These are phyloP conservation scores for Phialemoniopsis sp. DNA, from an alignment of 2,329 filamentous ascomycete genomes.

Conservation along the genomic window DNA sequence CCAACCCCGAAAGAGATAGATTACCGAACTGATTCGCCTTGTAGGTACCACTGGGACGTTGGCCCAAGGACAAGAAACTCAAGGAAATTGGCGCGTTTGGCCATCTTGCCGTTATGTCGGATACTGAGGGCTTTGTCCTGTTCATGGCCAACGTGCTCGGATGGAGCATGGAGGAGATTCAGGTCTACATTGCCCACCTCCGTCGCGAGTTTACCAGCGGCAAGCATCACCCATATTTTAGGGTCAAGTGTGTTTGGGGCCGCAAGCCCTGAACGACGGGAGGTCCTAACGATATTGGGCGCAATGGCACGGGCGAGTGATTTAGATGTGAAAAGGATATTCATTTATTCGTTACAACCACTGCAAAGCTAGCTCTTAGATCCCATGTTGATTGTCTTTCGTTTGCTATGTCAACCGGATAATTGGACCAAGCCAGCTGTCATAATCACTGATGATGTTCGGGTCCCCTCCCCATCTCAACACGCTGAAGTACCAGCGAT, in stretches of 20 bases:
- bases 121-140: neutral
- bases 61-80: slow-evolving; percentile 19
- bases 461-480: slow-evolving; percentile 12
- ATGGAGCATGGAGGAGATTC: neutral
- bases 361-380: too few species aligned
- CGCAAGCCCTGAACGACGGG: slow-evolving; percentile 5
- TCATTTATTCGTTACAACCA: too few species aligned
- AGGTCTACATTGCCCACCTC: neutral
- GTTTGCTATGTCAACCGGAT: slow-evolving; percentile 26
- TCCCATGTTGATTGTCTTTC: neutral
- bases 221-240: slow-evolving; percentile 8
- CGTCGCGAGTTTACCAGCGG: neutral
- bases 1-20: too few species aligned
- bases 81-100: slow-evolving; percentile 15
- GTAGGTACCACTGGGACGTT: slow-evolving; percentile 18
- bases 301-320: too few species aligned
- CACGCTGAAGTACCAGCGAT: slow-evolving; percentile 9
- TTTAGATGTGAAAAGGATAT: too few species aligned
- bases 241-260: slow-evolving; percentile 7
- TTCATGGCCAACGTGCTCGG: slow-evolving; percentile 1
- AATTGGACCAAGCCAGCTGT: slow-evolving; percentile 19
- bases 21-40: too few species aligned
- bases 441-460: slow-evolving; percentile 14
- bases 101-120: neutral
- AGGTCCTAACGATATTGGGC: too few species aligned